Evolutionary conservation across 192 early-diverging fungal genomes (phyloP).

Genomic region (Funneliformis geosporum): DNA sequence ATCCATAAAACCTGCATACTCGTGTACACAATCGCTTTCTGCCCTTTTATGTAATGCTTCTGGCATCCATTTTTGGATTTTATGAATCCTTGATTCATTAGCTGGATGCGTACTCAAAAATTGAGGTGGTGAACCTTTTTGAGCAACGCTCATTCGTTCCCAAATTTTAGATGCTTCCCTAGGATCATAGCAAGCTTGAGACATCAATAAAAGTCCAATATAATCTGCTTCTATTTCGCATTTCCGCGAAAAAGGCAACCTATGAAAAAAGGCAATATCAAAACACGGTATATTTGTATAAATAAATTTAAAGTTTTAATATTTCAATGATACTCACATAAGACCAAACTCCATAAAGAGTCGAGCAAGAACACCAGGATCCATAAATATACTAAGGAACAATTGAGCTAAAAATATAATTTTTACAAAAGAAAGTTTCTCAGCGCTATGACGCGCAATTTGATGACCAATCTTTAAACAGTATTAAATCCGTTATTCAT

Average conservation of each 20-base stretch:
- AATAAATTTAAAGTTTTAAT: conserved; percentile 14
- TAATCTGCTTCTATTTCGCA: conserved; percentile 93
- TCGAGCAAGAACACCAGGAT: conserved; percentile 63
- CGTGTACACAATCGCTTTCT: conserved; percentile 51
- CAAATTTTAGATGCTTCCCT: conserved; percentile 76
- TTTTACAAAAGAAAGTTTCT: conserved; percentile 79
- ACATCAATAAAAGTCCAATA: conserved; percentile 87
- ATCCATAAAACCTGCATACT: conserved; percentile 9
- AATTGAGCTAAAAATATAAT: conserved; percentile 62
- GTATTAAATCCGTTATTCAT: not conserved
- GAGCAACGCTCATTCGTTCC: conserved; percentile 68
- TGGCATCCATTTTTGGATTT: conserved; percentile 64
- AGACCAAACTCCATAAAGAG: conserved; percentile 71
- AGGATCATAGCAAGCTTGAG: conserved; percentile 92
- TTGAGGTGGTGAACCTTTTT: conserved; percentile 49
- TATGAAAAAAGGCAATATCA: not conserved
- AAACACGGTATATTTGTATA: not conserved
- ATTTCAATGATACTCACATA: conserved; percentile 40
- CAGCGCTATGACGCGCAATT: conserved; percentile 86
- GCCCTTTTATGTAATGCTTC: conserved; percentile 55
- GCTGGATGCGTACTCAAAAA: conserved; percentile 88
- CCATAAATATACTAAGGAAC: conserved; percentile 65
- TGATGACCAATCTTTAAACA: conserved; percentile 77
- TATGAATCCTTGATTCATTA: conserved; percentile 65
- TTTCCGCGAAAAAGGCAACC: conserved; percentile 81